Conservation (phyloP, 2,329 filamentous ascomycete genomes). For the Cercospora janseana region DNA sequence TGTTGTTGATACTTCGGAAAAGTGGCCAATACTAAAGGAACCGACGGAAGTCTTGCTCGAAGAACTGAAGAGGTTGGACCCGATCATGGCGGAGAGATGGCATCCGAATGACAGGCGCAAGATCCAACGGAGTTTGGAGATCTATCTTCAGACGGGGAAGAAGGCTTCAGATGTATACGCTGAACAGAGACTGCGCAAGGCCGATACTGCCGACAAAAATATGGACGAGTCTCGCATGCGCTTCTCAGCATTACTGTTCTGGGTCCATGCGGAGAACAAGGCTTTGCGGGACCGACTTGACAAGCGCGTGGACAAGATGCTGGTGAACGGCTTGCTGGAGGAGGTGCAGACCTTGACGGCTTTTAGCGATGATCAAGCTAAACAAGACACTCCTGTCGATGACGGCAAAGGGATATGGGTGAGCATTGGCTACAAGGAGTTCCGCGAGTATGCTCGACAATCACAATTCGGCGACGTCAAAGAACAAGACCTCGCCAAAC, state of each 20-base stretch:
- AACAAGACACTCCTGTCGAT: conserved; percentile 59
- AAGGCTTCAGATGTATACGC: conserved; percentile 83
- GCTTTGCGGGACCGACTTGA: conserved; percentile 69
- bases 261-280: conserved; percentile 75
- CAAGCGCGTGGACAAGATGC: conserved; percentile 78
- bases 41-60: conserved; percentile 69
- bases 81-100: conserved; percentile 85
- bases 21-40: conserved; percentile 69
- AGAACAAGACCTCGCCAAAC: conserved; percentile 49
- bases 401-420: conserved; percentile 87
- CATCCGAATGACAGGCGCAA: conserved; percentile 91
- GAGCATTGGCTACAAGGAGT: conserved; percentile 93
- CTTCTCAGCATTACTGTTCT: conserved; percentile 70
- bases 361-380: conserved; percentile 46
- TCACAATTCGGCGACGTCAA: conserved; percentile 28
- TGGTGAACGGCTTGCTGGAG: conserved; percentile 61
- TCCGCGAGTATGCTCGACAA: conserved; percentile 64
- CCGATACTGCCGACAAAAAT: conserved; percentile 17
- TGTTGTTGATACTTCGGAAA: conserved; percentile 32
- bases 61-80: conserved; percentile 76
- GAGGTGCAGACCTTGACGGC: conserved; percentile 58
- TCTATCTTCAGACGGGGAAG: conserved; percentile 78
- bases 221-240: conserved; percentile 38
- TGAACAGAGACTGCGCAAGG: conserved; percentile 56
- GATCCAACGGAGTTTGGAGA: conserved; percentile 84